Evolutionary conservation across 352 stramenopile genomes (phyloP).

Genomic region (Pelagophyceae sp.): DNA sequence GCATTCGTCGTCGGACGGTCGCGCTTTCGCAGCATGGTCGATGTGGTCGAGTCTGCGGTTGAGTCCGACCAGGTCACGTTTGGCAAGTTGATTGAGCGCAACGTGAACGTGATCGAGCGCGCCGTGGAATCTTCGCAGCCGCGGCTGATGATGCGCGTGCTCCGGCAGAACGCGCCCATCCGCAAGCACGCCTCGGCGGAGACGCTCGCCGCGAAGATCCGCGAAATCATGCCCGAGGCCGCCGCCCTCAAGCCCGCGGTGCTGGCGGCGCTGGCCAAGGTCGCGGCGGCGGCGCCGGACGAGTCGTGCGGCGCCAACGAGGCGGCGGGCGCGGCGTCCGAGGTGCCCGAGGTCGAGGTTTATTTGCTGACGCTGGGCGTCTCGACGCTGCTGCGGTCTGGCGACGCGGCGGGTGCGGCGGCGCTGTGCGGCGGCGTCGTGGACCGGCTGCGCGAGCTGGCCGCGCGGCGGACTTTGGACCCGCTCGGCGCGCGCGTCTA

Average conservation of each 20-base stretch:
- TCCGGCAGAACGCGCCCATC: constrained; percentile 64
- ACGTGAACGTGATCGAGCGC: constrained; percentile 17
- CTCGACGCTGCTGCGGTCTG: constrained; percentile 58
- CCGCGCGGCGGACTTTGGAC: constrained; percentile 39
- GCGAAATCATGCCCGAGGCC: constrained; percentile 51
- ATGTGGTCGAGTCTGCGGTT: background rate
- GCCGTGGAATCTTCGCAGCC: constrained; percentile 19
- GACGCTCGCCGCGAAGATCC: constrained; percentile 53
- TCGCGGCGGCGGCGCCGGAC: constrained; percentile 42
- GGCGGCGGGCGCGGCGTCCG: constrained; percentile 36
- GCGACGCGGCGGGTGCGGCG: constrained; percentile 50
- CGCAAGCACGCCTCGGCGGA: constrained; percentile 58
- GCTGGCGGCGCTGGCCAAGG: constrained; percentile 47
- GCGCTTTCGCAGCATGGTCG: no score
- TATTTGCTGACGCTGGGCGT: constrained; percentile 67
- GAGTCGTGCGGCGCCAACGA: constrained; percentile 38
- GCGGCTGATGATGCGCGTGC: constrained; percentile 53
- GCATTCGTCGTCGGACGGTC: no score
- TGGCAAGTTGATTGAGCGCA: constrained; percentile 5
- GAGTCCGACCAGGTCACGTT: background rate
- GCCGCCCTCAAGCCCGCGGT: constrained; percentile 42
- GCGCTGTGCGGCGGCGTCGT: constrained; percentile 45
- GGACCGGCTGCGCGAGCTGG: constrained; percentile 9
- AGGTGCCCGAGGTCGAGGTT: constrained; percentile 66
- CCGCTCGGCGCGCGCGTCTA: constrained; percentile 36